phyloP scores from a whole-genome alignment of 2,329 filamentous ascomycete genomes.

The Trichoderma citrinoviride region DNA sequence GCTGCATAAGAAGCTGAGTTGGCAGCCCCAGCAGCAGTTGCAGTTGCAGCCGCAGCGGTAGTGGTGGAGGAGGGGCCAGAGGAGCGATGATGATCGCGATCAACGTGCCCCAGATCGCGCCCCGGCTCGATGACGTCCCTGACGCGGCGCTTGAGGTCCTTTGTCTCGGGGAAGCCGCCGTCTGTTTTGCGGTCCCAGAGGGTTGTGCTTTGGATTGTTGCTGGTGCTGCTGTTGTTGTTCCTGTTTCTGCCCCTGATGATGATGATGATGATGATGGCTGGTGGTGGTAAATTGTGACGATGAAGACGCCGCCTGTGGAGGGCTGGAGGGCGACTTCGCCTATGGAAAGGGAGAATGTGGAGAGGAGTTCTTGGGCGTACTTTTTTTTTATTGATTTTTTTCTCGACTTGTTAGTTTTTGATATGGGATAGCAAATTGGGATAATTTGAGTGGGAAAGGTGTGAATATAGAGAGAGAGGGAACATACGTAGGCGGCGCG shows the following conservation, averaged over 20 bases:
- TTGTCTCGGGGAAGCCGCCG: slow-evolving; percentile 91
- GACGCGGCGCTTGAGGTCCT: slow-evolving; percentile 81
- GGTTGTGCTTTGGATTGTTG: slow-evolving; percentile 41
- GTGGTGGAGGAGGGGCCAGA: neutral
- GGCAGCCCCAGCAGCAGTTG: neutral
- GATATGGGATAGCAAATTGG: too few species aligned
- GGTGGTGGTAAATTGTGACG: slow-evolving; percentile 56
- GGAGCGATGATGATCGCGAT: slow-evolving; percentile 46
- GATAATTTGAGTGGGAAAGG: neutral
- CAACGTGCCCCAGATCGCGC: slow-evolving; percentile 78
- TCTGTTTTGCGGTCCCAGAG: slow-evolving; percentile 88
- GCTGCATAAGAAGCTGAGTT: too few species aligned
- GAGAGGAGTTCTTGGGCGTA: slow-evolving; percentile 94
- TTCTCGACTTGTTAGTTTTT: neutral
- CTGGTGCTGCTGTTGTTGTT: neutral
- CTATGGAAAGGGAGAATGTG: slow-evolving; percentile 79
- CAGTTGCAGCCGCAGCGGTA: slow-evolving; percentile 10
- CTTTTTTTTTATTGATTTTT: slow-evolving; percentile 42
- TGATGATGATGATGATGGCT: slow-evolving; percentile 33
- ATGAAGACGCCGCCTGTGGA: slow-evolving; percentile 80
- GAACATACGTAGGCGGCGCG: slow-evolving; percentile 74
- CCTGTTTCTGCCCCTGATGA: too few species aligned
- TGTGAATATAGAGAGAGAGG: neutral
- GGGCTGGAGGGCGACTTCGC: slow-evolving; percentile 84
- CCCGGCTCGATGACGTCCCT: slow-evolving; percentile 78